Evolutionary conservation across 441 rosid species (phyloP).

Genomic region (Geranium incanum): DNA sequence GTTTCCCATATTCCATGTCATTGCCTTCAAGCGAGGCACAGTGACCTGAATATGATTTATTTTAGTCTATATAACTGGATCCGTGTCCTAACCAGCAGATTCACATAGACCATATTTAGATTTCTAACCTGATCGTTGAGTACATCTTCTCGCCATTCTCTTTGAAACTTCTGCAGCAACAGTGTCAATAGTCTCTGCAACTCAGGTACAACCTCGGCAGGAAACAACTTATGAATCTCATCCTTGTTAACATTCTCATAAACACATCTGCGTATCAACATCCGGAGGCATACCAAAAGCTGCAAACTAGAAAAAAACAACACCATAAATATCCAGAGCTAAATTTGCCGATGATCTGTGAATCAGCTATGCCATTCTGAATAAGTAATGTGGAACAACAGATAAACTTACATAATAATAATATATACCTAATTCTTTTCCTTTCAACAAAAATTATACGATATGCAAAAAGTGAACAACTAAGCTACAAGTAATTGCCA

Average conservation of each 20-base stretch:
- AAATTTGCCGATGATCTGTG: background rate
- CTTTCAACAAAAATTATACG: no score
- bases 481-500: background rate
- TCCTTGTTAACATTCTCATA: conserved; percentile 40
- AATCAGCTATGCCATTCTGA: background rate
- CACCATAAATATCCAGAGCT: background rate
- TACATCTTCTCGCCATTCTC: conserved; percentile 50
- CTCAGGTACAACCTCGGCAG: conserved; percentile 53
- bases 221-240: conserved; percentile 47
- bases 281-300: conserved; percentile 59
- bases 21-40: conserved; percentile 40
- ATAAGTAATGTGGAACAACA: no score
- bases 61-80: background rate
- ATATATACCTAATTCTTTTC: no score
- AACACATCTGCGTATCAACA: conserved; percentile 48
- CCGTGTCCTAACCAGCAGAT: background rate
- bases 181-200: conserved; percentile 45
- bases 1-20: conserved; percentile 48
- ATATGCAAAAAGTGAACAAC: background rate
- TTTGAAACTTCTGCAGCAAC: conserved; percentile 50
- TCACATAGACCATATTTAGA: background rate
- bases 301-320: conserved; percentile 20
- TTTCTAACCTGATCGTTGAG: conserved; percentile 39
- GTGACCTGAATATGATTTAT: conserved; percentile 29
- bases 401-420: no score